Evolutionary conservation across 2,329 filamentous ascomycete genomes (phyloP).

Genomic region (Clarireedia hainanense): DNA sequence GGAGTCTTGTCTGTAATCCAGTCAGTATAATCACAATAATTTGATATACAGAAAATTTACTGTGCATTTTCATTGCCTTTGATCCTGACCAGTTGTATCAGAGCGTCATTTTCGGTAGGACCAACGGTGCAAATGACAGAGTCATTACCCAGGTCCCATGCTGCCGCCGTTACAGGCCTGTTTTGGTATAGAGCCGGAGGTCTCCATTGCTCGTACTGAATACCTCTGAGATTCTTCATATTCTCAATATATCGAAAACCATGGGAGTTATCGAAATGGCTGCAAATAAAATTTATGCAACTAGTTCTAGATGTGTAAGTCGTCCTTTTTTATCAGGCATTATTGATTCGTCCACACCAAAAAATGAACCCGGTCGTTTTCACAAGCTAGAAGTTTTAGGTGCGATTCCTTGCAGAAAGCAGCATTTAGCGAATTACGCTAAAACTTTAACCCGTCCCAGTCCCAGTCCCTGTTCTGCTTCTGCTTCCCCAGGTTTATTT

Average conservation of each 20-base stretch:
- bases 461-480: neutral
- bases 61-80: conserved; percentile 34
- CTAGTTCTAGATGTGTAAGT: neutral
- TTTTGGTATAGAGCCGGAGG: conserved; percentile 40
- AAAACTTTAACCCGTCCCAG: neutral
- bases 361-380: conserved; percentile 8
- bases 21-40: conserved; percentile 22
- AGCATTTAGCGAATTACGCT: conserved; percentile 2
- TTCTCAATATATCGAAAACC: conserved; percentile 10
- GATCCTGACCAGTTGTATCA: conserved; percentile 63
- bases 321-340: conserved; percentile 4
- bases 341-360: conserved; percentile 1
- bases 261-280: neutral
- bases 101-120: conserved; percentile 59
- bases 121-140: conserved; percentile 78
- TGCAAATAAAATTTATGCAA: conserved; percentile 2
- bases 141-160: conserved; percentile 78
- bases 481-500: conserved; percentile 7
- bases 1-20: conserved; percentile 30
- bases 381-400: conserved; percentile 15
- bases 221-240: conserved; percentile 86
- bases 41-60: conserved; percentile 12
- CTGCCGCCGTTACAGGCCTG: conserved; percentile 62
- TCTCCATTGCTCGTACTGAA: conserved; percentile 60
- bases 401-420: neutral